phyloP scores from a whole-genome alignment of 1,139 yeast species.

The Blastobotrys capitulatus region DNA sequence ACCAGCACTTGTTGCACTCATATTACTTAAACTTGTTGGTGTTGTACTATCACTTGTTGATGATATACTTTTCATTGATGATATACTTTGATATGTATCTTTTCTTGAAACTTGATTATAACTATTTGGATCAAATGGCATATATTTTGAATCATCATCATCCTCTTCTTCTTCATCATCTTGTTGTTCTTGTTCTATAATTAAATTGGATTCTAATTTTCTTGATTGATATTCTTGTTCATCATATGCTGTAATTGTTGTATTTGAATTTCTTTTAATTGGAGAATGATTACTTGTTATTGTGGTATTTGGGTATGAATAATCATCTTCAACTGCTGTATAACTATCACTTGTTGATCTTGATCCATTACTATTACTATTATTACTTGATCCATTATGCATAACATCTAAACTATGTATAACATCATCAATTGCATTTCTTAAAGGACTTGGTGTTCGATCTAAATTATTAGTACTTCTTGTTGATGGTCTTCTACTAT shows the following conservation, averaged over 20 bases:
- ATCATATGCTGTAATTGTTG: slow-evolving; percentile 5
- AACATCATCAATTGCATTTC: slow-evolving; percentile 35
- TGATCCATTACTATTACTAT: slow-evolving; percentile 14
- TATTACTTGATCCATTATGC: slow-evolving; percentile 13
- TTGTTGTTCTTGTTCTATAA: background rate
- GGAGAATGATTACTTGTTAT: slow-evolving; percentile 2
- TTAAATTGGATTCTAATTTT: background rate
- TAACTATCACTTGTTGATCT: slow-evolving; percentile 14
- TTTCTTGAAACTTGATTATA: slow-evolving; percentile 17
- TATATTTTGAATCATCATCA: slow-evolving; percentile 18
- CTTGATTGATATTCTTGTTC: background rate
- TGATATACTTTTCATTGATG: slow-evolving; percentile 25
- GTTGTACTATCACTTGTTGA: slow-evolving; percentile 23
- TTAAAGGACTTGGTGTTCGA: slow-evolving; percentile 52
- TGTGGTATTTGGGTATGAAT: background rate
- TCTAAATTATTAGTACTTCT: slow-evolving; percentile 13
- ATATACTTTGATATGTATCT: slow-evolving; percentile 20
- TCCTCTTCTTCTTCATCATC: slow-evolving; percentile 10
- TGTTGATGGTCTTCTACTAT: background rate
- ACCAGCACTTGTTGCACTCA: slow-evolving; percentile 88
- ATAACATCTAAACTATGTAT: slow-evolving; percentile 30
- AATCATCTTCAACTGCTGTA: slow-evolving; percentile 13
- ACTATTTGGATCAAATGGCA: slow-evolving; percentile 29
- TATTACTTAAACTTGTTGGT: slow-evolving; percentile 39
- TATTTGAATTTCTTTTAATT: background rate